Evolutionary conservation across 2,329 filamentous ascomycete species (phyloP), one percentile per base, ranked within the genome.

Genomic region (Xylariales sp.): DNA sequence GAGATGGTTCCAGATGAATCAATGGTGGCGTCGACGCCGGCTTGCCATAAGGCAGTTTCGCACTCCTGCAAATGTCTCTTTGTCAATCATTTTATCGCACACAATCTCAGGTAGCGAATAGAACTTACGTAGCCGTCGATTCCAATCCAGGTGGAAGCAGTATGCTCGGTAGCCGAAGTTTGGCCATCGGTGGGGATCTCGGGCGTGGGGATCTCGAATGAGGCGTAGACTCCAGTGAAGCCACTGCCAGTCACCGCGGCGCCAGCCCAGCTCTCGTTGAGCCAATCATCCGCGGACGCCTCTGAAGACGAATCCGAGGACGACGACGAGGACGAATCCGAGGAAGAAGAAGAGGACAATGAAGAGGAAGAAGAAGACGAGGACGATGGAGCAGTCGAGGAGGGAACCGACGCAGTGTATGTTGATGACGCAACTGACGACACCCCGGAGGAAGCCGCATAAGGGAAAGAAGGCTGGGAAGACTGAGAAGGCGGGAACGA

Each of bases 51-150:
- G 2, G 21, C 33, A 11, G 21, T 23, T 7, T 35, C 33, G 20
- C 33, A 35, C 4, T 35, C 27, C 31, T 33, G 8, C 19, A 12
- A 16, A n/a, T n/a, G n/a, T 11, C n/a, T 15, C 4, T 16, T 2
- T 10, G 15, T 18, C 23, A 11, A 33, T 6, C 18, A 21, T 2
- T 4, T 21, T 6, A 12, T 16, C 18, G 3, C 5, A 11, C 5
- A 19, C 12, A 4, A 12, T 33, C 11, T 5, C 15, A 4, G 14
- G 10, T 12, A 11, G 10, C 4, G 12, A n/a, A 14, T 4, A 11
- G 8, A 14, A 33, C 31, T 33, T 33, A 33, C 31, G 20, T 35
- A 35, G 6, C 33, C 33, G n/a, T 35, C 33, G 21, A 35, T 35
- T 7, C 33, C 33, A 6, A 35, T 35, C 33, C 33, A 35, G 14